Percentiles rank a stretch among this genome's conserved stretches.
phyloP scores from a whole-genome alignment of 345 rosid species.

The Hibiscus trionum region DNA sequence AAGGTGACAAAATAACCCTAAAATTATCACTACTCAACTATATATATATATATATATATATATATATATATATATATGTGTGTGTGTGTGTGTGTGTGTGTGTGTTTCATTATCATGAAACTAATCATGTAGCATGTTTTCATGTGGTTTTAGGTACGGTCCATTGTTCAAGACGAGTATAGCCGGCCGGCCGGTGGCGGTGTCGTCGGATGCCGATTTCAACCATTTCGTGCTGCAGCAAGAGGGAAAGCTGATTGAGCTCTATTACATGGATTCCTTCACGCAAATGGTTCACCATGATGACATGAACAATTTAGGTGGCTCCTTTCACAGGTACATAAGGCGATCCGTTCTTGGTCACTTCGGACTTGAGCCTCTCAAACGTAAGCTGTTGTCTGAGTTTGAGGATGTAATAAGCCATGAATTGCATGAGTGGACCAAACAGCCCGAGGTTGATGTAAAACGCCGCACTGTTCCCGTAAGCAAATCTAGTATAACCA shows the following conservation, averaged over 20 bases:
- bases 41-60: too few relatives aligned
- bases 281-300: not conserved
- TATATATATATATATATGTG: too few relatives aligned
- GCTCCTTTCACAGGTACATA: slow-evolving; percentile 6
- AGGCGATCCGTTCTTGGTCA: not conserved
- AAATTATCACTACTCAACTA: not conserved
- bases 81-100: too few relatives aligned
- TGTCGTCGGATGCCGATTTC: slow-evolving; percentile 13
- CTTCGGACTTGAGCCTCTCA: not conserved
- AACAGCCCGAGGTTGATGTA: not conserved
- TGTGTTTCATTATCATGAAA: not conserved
- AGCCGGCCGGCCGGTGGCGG: slow-evolving; percentile 11
- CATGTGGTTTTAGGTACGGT: slow-evolving; percentile 9
- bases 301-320: not conserved
- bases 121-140: too few relatives aligned
- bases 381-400: not conserved
- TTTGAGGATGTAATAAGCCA: not conserved
- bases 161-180: slow-evolving; percentile 15
- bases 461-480: not conserved
- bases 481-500: not conserved
- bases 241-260: slow-evolving; percentile 12
- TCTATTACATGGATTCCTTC: slow-evolving; percentile 14
- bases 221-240: slow-evolving; percentile 13
- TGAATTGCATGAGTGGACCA: not conserved
- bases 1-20: not conserved